Evolutionary conservation across 2,329 filamentous ascomycete genomes (phyloP).

Genomic region (Fusarium vanettenii): DNA sequence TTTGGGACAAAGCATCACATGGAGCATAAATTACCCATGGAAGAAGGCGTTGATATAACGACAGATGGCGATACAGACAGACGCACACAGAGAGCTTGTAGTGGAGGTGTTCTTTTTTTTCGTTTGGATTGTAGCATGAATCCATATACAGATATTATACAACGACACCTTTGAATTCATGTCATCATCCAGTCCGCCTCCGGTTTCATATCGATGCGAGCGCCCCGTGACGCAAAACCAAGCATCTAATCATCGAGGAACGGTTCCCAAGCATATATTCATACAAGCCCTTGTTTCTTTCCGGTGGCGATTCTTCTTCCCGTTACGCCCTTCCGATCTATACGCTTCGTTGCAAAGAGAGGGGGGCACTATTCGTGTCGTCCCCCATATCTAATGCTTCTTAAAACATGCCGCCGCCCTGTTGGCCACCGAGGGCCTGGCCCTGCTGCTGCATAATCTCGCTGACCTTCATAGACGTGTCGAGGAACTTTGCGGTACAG

Average conservation of each 20-base stretch:
- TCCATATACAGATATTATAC: slow-evolving; percentile 44
- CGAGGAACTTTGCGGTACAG: slow-evolving; percentile 98
- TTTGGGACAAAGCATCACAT: slow-evolving; percentile 19
- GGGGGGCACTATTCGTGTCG: not conserved
- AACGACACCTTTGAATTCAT: slow-evolving; percentile 25
- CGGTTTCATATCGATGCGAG: slow-evolving; percentile 31
- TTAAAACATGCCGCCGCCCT: slow-evolving; percentile 51
- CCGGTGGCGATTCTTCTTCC: not conserved
- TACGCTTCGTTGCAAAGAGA: not conserved
- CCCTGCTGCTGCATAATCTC: slow-evolving; percentile 96
- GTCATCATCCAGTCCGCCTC: slow-evolving; percentile 12
- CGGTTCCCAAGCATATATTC: slow-evolving; percentile 30
- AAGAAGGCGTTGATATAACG: slow-evolving; percentile 23
- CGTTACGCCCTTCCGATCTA: not conserved
- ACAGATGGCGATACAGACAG: not conserved
- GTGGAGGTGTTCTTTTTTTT: slow-evolving; percentile 31
- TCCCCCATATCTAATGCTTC: not conserved
- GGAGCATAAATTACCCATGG: slow-evolving; percentile 7
- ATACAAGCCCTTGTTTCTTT: slow-evolving; percentile 16
- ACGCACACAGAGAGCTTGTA: not conserved
- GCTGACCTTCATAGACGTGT: slow-evolving; percentile 96
- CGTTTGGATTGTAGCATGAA: slow-evolving; percentile 32
- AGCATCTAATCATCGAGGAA: slow-evolving; percentile 24
- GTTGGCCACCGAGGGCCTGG: slow-evolving; percentile 63
- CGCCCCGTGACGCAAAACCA: slow-evolving; percentile 31